Base-by-base conservation (phyloP, 805 yeast species). In the Nakazawaea wyomingensis region DNA sequence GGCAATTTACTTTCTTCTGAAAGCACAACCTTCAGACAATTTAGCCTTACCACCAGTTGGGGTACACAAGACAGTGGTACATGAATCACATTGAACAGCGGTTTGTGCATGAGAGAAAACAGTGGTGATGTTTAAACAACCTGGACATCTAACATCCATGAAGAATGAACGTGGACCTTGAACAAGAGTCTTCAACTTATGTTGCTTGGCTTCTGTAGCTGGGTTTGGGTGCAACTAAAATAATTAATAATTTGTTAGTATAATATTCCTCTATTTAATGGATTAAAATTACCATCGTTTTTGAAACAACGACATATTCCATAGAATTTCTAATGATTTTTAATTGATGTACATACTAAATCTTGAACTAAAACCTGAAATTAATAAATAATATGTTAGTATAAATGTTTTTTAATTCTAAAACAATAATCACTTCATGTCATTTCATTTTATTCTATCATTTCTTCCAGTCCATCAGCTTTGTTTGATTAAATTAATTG, bases 21-120 rank as follows among this genome's bases (percentile, higher is more conserved):
- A 88, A 61, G 96, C 86, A 65, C 88, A 82, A 72, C 96, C 96
- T 76, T 88, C 96, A 60, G 96, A 86, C 69, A 87, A 82, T 74
- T 82, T 85, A 65, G 96, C 95, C 81, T 87, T 88, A 78, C 96
- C 96, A 78, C 96, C 96, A 55, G 96, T 82, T 66, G 96, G 96
- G 68, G 87, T 83, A 75, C 95, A 85, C 67, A 87, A 84, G 54
- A 88, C 95, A 56, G 95, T 84, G 55, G 96, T 80, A 76, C 96
- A 87, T 46, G 89, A 79, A 65, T 89, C 95, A 79, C 96, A 87
- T 64, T 95, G 82, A 65, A 87, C 96, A 61, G 95, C 96, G 61
- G 96, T 88, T 78, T 88, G 96, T 59, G 96, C 96, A 72, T 87
- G 96, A 56, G 96, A 87, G 84, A 88, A 87, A 56, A 87, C 95